phyloP scores from a whole-genome alignment of 1,284 basidiomycete species.

The Ganoderma lucidum region DNA sequence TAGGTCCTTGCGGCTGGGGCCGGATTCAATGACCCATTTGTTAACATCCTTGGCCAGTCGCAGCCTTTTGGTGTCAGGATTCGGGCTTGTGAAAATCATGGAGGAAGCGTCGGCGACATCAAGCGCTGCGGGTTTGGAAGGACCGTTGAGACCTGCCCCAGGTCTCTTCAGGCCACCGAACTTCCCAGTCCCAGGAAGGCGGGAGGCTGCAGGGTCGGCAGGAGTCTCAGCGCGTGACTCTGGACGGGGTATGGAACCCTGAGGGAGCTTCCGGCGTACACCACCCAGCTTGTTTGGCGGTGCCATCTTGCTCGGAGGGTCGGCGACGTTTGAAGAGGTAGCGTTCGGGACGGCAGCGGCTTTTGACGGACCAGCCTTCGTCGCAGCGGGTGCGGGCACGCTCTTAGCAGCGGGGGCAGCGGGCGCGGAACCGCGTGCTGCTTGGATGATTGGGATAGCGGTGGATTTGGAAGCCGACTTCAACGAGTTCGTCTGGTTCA shows the following conservation, averaged over 20 bases:
- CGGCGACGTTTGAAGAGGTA: slow-evolving; percentile 23
- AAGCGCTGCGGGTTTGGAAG: slow-evolving; percentile 42
- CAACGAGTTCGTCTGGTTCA: slow-evolving; percentile 86
- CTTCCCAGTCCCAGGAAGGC: slow-evolving; percentile 47
- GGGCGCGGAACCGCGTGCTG: slow-evolving; percentile 57
- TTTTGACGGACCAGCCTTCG: slow-evolving; percentile 37
- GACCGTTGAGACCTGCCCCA: slow-evolving; percentile 42
- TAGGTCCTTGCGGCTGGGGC: slow-evolving; percentile 85
- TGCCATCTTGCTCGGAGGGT: slow-evolving; percentile 34
- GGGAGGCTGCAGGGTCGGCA: slow-evolving; percentile 52
- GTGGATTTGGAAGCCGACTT: slow-evolving; percentile 93
- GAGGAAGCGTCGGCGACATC: slow-evolving; percentile 46
- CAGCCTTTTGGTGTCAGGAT: slow-evolving; percentile 74
- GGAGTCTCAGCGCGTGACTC: slow-evolving; percentile 68
- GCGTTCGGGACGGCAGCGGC: slow-evolving; percentile 30
- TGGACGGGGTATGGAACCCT: slow-evolving; percentile 59
- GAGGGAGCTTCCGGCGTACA: slow-evolving; percentile 78
- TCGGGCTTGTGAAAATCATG: slow-evolving; percentile 75
- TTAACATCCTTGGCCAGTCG: slow-evolving; percentile 84
- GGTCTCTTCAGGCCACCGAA: slow-evolving; percentile 60
- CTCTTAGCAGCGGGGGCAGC: slow-evolving; percentile 18
- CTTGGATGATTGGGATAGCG: slow-evolving; percentile 89
- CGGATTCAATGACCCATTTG: slow-evolving; percentile 86
- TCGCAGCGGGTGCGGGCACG: slow-evolving; percentile 36
- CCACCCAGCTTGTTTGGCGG: slow-evolving; percentile 59